Evolutionary conservation across 2,329 filamentous ascomycete species (phyloP), one percentile per base, ranked within the genome.

Genomic region (Botrytis tulipae): DNA sequence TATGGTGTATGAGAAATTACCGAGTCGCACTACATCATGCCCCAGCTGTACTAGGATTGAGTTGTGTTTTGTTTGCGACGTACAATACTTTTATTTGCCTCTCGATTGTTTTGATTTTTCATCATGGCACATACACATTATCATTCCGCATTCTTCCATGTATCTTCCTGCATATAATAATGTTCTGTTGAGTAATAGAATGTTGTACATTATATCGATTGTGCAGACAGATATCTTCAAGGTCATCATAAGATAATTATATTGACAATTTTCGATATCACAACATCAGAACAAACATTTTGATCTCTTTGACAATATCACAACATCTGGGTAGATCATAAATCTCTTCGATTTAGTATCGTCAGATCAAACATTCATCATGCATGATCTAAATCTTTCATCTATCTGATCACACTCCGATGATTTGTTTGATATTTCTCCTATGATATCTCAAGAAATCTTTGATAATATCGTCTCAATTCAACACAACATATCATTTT

Each of bases 121-220:
- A 67, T 51, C 44, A 67, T 67, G 9, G 32, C 20, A 67, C 46
- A 67, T 40, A n/a, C 40, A 54, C 65, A 20, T 29, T n/a, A 67
- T 54, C 46, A 40, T 51, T 40, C 46, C 35, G 35, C 65, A 54
- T 54, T 40, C 32, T 67, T 67, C 22, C 12, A 67, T 40, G 25
- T 54, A n/a, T 54, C 46, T 67, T 40, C 14, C 5, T 67, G 65
- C 65, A 29, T 67, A 25, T 40, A 54, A 40, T 54, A 0, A 54
- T 54, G 46, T 54, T 54, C 44, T 40, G 35, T 54, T 54, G 46
- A 54, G 65, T 29, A 22, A 67, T 67, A 22, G 46, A 40, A 20
- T 18, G n/a, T 40, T 20, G 46, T 48, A 29, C 20, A 40, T 22
- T 9, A 54, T 40, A 48, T 35, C 22, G 22, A 35, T 29, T 48